Evolutionary conservation across 169 alveolate species (phyloP).

Genomic region (Plasmodium relictum): DNA sequence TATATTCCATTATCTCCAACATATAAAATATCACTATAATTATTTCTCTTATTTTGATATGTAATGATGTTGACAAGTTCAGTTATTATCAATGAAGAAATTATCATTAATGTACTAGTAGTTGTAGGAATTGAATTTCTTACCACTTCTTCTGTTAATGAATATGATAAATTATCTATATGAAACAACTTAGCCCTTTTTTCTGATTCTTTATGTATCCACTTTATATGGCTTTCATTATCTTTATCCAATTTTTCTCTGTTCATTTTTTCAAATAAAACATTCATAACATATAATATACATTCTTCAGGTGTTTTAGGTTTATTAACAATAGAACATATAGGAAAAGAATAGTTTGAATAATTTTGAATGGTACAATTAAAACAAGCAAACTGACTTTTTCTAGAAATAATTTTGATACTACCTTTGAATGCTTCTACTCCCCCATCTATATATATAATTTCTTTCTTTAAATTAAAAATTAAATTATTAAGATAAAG

Average conservation of each 20-base stretch:
- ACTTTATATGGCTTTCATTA: slow-evolving; percentile 4
- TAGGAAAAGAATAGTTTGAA: slow-evolving; percentile 50
- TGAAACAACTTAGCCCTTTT: slow-evolving; percentile 32
- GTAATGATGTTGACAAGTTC: neutral
- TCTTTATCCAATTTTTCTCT: slow-evolving; percentile 1
- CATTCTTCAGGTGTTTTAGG: slow-evolving; percentile 82
- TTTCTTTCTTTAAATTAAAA: slow-evolving; percentile 21
- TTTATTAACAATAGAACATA: slow-evolving; percentile 75
- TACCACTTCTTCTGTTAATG: slow-evolving; percentile 39
- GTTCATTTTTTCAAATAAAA: slow-evolving; percentile 13
- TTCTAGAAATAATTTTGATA: slow-evolving; percentile 71
- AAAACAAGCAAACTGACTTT: slow-evolving; percentile 76
- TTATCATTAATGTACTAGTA: slow-evolving; percentile 36
- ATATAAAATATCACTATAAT: slow-evolving; percentile 48
- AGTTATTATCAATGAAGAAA: slow-evolving; percentile 25
- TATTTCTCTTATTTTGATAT: neutral
- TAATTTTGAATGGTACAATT: slow-evolving; percentile 68
- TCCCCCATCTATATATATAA: slow-evolving; percentile 82
- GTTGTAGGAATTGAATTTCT: slow-evolving; percentile 47
- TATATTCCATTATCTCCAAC: slow-evolving; percentile 57
- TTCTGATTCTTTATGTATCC: slow-evolving; percentile 51
- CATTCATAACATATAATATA: slow-evolving; percentile 48
- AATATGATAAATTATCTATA: slow-evolving; percentile 22
- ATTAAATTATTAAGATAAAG: slow-evolving; percentile 25
- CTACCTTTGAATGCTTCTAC: slow-evolving; percentile 82